These are phyloP conservation scores for Ophiostoma piceae DNA, from an alignment of 2,329 filamentous ascomycete genomes.

Conservation along the genomic window DNA sequence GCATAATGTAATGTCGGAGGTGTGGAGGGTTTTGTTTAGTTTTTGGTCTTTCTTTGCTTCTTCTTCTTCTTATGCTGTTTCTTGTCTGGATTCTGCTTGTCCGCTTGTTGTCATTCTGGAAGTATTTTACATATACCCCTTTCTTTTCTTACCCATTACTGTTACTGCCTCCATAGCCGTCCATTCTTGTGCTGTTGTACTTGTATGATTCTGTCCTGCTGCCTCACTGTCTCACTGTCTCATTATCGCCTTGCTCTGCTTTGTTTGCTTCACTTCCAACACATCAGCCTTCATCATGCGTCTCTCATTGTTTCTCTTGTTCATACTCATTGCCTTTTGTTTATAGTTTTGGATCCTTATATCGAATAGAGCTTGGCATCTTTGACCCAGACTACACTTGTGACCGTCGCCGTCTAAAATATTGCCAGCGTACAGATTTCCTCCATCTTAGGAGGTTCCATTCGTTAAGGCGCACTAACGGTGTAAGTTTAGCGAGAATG, in stretches of 20 bases:
- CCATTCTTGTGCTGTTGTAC: neutral
- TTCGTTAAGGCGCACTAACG: no score
- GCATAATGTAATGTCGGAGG: neutral
- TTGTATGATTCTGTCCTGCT: no score
- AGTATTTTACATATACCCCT: slow-evolving; percentile 14
- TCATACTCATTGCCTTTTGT: neutral
- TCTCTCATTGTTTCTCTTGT: neutral
- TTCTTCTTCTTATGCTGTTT: no score
- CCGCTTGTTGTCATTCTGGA: slow-evolving; percentile 8
- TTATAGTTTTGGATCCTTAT: neutral
- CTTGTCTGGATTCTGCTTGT: neutral
- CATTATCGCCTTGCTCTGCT: neutral
- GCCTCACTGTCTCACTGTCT: neutral
- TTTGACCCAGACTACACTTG: neutral
- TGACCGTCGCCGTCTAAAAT: neutral
- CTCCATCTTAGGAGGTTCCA: no score
- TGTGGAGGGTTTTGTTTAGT: neutral
- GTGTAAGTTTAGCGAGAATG: no score
- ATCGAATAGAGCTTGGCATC: neutral
- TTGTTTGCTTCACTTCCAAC: neutral
- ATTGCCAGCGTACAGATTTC: no score
- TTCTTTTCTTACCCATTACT: neutral
- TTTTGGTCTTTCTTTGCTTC: neutral
- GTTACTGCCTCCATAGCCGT: neutral
- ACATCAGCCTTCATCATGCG: neutral